These are phyloP conservation scores for Cyamopsis tetragonoloba DNA, from an alignment of 306 rosid species.

Conservation along the genomic window DNA sequence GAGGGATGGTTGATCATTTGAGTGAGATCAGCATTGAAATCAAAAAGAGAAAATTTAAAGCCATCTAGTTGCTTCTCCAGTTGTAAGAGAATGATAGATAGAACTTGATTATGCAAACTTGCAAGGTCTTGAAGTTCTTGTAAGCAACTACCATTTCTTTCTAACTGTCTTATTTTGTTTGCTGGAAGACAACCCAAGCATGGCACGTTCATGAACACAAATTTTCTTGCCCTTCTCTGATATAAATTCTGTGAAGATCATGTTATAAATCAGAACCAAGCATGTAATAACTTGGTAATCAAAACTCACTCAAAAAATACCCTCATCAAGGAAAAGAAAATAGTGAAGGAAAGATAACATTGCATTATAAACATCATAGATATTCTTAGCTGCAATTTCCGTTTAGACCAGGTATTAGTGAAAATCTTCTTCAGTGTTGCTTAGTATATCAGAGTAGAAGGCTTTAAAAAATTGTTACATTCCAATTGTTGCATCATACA, in stretches of 20 bases:
- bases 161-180: conserved; percentile 37
- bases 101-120: conserved; percentile 53
- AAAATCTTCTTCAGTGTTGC: too few species aligned
- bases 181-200: conserved; percentile 72
- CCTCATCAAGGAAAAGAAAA: too few species aligned
- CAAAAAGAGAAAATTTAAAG: conserved; percentile 68
- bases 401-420: too few species aligned
- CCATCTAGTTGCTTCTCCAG: conserved; percentile 48
- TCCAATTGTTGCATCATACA: too few species aligned
- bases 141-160: conserved; percentile 47
- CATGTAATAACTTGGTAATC: background rate
- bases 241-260: conserved; percentile 53
- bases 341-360: too few species aligned
- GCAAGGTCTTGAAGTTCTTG: conserved; percentile 46
- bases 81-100: conserved; percentile 33
- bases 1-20: conserved; percentile 55
- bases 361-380: too few species aligned
- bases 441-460: too few species aligned
- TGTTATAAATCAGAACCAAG: background rate
- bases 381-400: too few species aligned
- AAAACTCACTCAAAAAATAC: background rate
- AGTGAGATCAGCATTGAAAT: conserved; percentile 36
- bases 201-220: conserved; percentile 63
- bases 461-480: too few species aligned
- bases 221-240: conserved; percentile 67